Percentiles rank a stretch among this genome's conserved stretches.
These are phyloP conservation scores for Isoetes engelmannii DNA, from an alignment of 83 land plant genomes.

Conservation along the genomic window DNA sequence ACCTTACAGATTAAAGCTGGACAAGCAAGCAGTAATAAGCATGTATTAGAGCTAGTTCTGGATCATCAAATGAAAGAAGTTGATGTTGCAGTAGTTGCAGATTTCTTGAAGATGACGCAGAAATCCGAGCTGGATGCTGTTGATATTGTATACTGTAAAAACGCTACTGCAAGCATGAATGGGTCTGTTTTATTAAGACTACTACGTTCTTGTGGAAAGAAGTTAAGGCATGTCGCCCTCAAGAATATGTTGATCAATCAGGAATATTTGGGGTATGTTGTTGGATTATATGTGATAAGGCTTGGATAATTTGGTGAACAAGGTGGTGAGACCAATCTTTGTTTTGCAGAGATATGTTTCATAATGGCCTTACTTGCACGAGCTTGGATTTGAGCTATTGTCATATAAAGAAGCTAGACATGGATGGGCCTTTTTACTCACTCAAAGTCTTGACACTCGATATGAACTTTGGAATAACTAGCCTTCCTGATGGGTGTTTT, in stretches of 20 bases:
- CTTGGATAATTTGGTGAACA: neutral
- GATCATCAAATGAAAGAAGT: constrained; percentile 39
- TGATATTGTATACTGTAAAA: constrained; percentile 36
- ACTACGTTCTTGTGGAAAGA: constrained; percentile 38
- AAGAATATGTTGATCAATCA: constrained; percentile 44
- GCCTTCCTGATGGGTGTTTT: constrained; percentile 64
- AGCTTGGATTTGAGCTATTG: constrained; percentile 46
- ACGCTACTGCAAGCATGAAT: constrained; percentile 29
- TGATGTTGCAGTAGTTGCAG: constrained; percentile 48
- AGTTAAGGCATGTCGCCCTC: constrained; percentile 52
- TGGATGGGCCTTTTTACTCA: constrained; percentile 50
- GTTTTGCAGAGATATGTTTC: constrained; percentile 54
- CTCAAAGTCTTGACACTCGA: constrained; percentile 65
- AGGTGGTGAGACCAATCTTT: neutral
- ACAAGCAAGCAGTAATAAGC: constrained; percentile 19
- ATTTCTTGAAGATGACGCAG: constrained; percentile 28
- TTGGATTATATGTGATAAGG: neutral
- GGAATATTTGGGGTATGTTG: constrained; percentile 46
- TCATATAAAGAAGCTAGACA: constrained; percentile 46
- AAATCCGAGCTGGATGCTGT: constrained; percentile 61
- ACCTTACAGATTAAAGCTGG: neutral
- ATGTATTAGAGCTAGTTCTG: constrained; percentile 37
- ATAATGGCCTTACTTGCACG: constrained; percentile 55
- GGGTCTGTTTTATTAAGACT: constrained; percentile 45
- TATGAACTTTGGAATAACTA: constrained; percentile 44